Evolutionary conservation across 768 basidiomycete genomes (phyloP), one percentile per base, ranked within the genome.

Genomic region (Boletellus ananiceps): DNA sequence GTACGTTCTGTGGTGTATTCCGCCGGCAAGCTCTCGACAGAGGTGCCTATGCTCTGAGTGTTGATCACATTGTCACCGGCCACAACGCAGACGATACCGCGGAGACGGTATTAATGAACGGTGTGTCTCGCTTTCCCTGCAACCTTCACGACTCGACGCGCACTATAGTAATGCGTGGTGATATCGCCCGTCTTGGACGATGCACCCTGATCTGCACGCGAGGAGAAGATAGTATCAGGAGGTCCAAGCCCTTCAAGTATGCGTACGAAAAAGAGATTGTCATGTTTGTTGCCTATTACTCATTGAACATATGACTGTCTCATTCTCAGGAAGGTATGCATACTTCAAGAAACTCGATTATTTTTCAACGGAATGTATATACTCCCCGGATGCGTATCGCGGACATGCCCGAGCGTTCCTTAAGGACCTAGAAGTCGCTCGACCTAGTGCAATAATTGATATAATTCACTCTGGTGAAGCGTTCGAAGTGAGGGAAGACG

Each of bases 231-330:
- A 94, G 93, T 1, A 97, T 98, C 66, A 91, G 84, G 66, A 81
- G 96, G 49, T 93, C 90, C 42, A 99, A 99, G 70, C 96, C 96
- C n/a, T 98, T 99, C 78, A 98, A 97, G 66, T 99, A 98, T 63
- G 87, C 93, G 0, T 98, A 98, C 60, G 96, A 99, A 73, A 99
- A 99, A 71, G 96, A 99, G 71, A 98, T 99, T 29, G 96, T 99
- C 54, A 98, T 99, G 96, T 92, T 57, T 55, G 80, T 69, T 36
- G 16, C 40, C 38, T 21, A 34, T 50, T 31, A 18, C 15, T 33
- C 29, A 25, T 13, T 41, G 49, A 36, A 38, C 44, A 23, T 46
- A n/a, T n/a, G 21, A 25, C 51, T 35, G 40, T 56, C 52, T 58
- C n/a, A 42, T 31, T 31, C 27, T 32, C 36, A 9, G 14, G 29